Evolutionary conservation across 2,329 filamentous ascomycete species (phyloP).

Genomic region (Beauveria pseudobassiana): DNA sequence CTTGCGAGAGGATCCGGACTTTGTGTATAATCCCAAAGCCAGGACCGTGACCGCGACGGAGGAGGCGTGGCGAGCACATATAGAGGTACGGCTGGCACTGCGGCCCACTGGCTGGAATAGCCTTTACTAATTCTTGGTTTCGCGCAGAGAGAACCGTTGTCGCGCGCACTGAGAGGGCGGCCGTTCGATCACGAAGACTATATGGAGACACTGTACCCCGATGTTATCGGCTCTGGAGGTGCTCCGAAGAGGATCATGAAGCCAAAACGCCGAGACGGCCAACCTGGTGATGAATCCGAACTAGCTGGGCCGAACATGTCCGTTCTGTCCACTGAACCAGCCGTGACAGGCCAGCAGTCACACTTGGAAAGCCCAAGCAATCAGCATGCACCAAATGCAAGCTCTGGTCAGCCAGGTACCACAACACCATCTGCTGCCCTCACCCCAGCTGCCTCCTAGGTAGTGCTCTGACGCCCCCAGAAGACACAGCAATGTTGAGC

Average conservation of each 20-base stretch:
- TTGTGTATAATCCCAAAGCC: conserved; percentile 43
- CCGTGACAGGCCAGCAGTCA: background rate
- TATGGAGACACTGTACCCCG: conserved; percentile 53
- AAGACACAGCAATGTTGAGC: conserved; percentile 38
- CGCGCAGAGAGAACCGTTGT: conserved; percentile 48
- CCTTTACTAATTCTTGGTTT: conserved; percentile 14
- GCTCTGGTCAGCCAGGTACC: background rate
- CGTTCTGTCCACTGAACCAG: conserved; percentile 29
- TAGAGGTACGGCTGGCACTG: conserved; percentile 35
- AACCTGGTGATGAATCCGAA: conserved; percentile 38
- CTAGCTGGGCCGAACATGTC: conserved; percentile 41
- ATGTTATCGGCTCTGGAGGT: conserved; percentile 52
- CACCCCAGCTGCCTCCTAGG: conserved; percentile 10
- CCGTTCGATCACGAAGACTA: conserved; percentile 54
- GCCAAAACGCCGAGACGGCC: conserved; percentile 41
- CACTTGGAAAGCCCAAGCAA: background rate
- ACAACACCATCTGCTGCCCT: background rate
- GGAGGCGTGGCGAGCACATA: conserved; percentile 49
- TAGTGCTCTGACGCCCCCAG: conserved; percentile 47
- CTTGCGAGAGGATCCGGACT: conserved; percentile 49
- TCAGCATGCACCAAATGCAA: background rate
- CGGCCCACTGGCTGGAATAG: background rate
- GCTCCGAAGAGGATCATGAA: conserved; percentile 53
- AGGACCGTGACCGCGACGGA: conserved; percentile 48
- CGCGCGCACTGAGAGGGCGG: conserved; percentile 47